phyloP scores from a whole-genome alignment of 768 basidiomycete species.

The Kwoniella dejecticola region DNA sequence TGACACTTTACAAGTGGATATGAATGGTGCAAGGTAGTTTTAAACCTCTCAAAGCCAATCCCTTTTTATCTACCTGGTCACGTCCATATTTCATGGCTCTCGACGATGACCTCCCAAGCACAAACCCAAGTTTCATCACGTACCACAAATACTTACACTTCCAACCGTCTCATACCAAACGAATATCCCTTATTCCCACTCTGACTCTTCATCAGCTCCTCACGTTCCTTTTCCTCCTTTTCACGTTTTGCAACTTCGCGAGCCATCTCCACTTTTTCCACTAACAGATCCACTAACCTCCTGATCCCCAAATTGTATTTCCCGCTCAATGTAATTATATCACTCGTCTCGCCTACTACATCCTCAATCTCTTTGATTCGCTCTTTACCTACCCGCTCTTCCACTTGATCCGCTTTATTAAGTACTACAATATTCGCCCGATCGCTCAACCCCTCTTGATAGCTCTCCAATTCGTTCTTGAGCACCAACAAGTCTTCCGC shows the following conservation, averaged over 20 bases:
- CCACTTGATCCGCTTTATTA: slow-evolving; percentile 92
- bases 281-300: slow-evolving; percentile 69
- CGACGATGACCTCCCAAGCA: too few species aligned
- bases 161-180: neutral
- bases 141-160: too few species aligned
- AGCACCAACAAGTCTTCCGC: slow-evolving; percentile 75
- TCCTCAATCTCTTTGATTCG: slow-evolving; percentile 42
- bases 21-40: too few species aligned
- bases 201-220: neutral
- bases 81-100: too few species aligned
- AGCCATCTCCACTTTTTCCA: slow-evolving; percentile 58
- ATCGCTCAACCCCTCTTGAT: slow-evolving; percentile 71
- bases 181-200: neutral
- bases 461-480: slow-evolving; percentile 76
- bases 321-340: slow-evolving; percentile 77
- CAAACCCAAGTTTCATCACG: too few species aligned
- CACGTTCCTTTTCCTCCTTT: neutral
- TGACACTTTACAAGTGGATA: too few species aligned
- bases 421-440: slow-evolving; percentile 81
- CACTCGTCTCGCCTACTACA: slow-evolving; percentile 61
- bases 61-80: too few species aligned
- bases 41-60: too few species aligned
- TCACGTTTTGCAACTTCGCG: slow-evolving; percentile 10
- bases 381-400: slow-evolving; percentile 50
- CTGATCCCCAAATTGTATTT: slow-evolving; percentile 81